phyloP scores from a whole-genome alignment of 1,284 basidiomycete species.

The Wallemia hederae region DNA sequence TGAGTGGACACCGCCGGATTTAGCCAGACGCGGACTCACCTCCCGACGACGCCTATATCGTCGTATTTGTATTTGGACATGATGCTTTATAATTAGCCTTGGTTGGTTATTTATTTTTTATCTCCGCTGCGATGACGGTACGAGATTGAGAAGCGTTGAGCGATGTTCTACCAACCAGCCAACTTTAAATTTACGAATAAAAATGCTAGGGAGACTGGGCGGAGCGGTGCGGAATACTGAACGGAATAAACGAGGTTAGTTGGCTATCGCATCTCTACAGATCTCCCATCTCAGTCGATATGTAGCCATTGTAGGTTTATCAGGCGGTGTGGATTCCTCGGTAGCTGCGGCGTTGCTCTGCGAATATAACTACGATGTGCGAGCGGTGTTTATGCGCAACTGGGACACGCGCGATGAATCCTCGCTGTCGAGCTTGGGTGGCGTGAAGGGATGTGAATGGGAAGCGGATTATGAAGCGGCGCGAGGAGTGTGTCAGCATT shows the following conservation, averaged over 20 bases:
- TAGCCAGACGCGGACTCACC: background rate
- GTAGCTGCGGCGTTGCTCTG: slow-evolving; percentile 42
- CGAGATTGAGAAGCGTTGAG: background rate
- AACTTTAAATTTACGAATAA: too few relatives aligned
- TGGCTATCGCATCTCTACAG: too few relatives aligned
- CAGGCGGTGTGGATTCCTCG: slow-evolving; percentile 83
- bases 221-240: too few relatives aligned
- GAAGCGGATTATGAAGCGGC: slow-evolving; percentile 85
- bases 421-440: background rate
- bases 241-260: too few relatives aligned
- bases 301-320: slow-evolving; percentile 67
- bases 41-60: background rate
- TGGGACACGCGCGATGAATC: slow-evolving; percentile 28
- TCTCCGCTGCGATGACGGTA: background rate
- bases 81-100: background rate
- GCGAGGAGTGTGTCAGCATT: slow-evolving; percentile 36
- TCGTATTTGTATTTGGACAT: background rate
- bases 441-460: slow-evolving; percentile 62
- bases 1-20: background rate
- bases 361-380: slow-evolving; percentile 42
- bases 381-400: slow-evolving; percentile 81
- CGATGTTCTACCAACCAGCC: too few relatives aligned
- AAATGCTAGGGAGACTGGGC: too few relatives aligned
- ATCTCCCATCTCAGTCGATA: too few relatives aligned
- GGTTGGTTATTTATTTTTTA: background rate